Evolutionary conservation across 345 rosid species (phyloP).

Genomic region (Hirschfeldia incana): DNA sequence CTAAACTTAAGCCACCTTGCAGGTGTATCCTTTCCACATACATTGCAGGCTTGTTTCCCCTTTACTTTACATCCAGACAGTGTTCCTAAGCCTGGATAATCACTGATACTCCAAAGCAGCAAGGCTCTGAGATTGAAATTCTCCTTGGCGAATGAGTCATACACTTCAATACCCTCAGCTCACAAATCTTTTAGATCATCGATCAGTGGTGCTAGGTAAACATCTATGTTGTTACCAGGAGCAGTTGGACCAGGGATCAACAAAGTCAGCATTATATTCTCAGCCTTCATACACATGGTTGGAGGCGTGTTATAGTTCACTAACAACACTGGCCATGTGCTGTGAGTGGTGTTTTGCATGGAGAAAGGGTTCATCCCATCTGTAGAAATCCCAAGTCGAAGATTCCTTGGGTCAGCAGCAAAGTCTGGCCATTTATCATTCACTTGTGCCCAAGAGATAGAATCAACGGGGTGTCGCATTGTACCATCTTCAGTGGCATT

Average conservation of each 20-base stretch:
- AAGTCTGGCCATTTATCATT: no score
- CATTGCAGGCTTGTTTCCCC: background rate
- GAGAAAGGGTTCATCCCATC: background rate
- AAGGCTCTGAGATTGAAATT: background rate
- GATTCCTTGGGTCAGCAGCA: no score
- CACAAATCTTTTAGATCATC: background rate
- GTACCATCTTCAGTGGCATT: background rate
- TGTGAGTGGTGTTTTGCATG: background rate
- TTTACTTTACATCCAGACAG: background rate
- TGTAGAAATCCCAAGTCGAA: no score
- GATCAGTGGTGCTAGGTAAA: background rate
- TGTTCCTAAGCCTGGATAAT: constrained; percentile 1
- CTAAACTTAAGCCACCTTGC: background rate
- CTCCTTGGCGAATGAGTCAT: background rate
- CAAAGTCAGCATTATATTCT: background rate
- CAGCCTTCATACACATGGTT: background rate
- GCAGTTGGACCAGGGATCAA: background rate
- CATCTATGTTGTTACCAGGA: constrained; percentile 6
- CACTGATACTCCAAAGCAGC: constrained; percentile 4
- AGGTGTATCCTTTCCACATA: background rate
- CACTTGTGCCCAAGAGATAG: no score
- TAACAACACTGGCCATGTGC: background rate
- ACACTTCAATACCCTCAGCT: background rate
- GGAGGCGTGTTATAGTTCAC: background rate
- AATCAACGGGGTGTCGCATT: background rate